Percentiles rank a stretch among this genome's conserved stretches.
These are phyloP conservation scores for Catenaria anguillulae DNA, from an alignment of 371 early-diverging fungal species.

Conservation along the genomic window DNA sequence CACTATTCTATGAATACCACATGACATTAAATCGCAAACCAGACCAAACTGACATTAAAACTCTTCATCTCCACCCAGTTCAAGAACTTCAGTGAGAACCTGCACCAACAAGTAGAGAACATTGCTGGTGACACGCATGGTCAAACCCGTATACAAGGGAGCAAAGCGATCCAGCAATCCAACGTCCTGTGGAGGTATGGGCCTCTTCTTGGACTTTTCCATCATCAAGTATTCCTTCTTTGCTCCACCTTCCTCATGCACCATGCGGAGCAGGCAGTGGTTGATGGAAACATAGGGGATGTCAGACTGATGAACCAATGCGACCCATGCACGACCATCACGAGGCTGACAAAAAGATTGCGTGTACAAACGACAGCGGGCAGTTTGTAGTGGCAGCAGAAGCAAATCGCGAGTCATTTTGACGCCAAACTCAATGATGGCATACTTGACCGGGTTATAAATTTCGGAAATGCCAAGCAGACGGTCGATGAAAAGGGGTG, in stretches of 20 bases:
- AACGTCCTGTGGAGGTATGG: conserved; percentile 12
- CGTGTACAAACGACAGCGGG: conserved; percentile 63
- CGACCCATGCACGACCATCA: conserved; percentile 31
- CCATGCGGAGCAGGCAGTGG: conserved; percentile 61
- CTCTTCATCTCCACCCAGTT: not conserved
- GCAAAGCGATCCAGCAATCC: conserved; percentile 44
- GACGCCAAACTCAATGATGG: conserved; percentile 44
- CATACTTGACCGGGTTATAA: conserved; percentile 46
- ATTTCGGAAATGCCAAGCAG: conserved; percentile 40
- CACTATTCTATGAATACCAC: too few relatives aligned
- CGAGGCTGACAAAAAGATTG: conserved; percentile 27
- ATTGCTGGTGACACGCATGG: conserved; percentile 47
- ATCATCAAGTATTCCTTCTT: too few relatives aligned
- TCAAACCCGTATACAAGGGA: conserved; percentile 49
- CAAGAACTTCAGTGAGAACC: not conserved
- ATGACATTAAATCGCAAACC: too few relatives aligned
- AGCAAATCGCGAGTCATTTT: conserved; percentile 43
- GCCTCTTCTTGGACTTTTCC: not conserved
- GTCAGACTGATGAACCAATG: conserved; percentile 51
- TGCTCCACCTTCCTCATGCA: conserved; percentile 72
- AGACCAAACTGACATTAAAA: too few relatives aligned
- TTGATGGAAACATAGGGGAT: conserved; percentile 73
- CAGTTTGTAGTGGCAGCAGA: conserved; percentile 75
- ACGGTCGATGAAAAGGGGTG: conserved; percentile 52
- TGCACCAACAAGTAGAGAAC: conserved; percentile 38